These are phyloP conservation scores for Purpureocillium lavendulum DNA, from an alignment of 2,329 filamentous ascomycete species.

Conservation along the genomic window DNA sequence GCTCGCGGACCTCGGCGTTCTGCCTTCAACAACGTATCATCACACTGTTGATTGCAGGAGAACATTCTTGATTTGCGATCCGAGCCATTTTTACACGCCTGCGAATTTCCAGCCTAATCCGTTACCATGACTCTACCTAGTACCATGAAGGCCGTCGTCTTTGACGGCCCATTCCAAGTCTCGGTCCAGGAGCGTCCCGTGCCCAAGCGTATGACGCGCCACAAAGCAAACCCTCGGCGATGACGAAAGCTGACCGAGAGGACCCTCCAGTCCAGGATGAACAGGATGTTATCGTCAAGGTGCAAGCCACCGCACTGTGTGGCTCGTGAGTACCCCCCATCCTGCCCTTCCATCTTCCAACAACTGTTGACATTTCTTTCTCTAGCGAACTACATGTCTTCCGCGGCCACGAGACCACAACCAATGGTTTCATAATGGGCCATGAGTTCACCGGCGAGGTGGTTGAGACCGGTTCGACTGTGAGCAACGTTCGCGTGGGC, in stretches of 20 bases:
- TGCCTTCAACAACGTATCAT: too few species aligned
- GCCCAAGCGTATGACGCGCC: conserved; percentile 45
- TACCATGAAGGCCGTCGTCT: conserved; percentile 84
- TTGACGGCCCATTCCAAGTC: conserved; percentile 69
- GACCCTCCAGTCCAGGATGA: conserved; percentile 48
- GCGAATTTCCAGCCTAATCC: too few species aligned
- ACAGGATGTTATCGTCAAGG: conserved; percentile 74
- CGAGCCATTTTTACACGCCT: too few species aligned
- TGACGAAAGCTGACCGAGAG: too few species aligned
- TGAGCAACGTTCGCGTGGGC: conserved; percentile 62
- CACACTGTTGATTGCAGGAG: too few species aligned
- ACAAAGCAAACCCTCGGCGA: too few species aligned
- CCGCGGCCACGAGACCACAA: conserved; percentile 68
- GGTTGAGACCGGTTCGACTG: conserved; percentile 55
- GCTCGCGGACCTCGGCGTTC: too few species aligned
- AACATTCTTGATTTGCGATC: too few species aligned
- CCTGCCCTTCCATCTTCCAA: too few species aligned
- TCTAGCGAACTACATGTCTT: conserved; percentile 78
- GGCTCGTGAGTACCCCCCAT: conserved; percentile 56
- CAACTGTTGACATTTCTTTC: conserved; percentile 1
- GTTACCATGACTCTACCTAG: conserved; percentile 22
- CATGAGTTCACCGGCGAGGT: conserved; percentile 83
- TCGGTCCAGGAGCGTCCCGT: conserved; percentile 72
- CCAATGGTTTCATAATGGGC: conserved; percentile 59
- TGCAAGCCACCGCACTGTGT: conserved; percentile 75